Evolutionary conservation across 495 filamentous ascomycete genomes (phyloP).

Genomic region (Neurospora cerealis): DNA sequence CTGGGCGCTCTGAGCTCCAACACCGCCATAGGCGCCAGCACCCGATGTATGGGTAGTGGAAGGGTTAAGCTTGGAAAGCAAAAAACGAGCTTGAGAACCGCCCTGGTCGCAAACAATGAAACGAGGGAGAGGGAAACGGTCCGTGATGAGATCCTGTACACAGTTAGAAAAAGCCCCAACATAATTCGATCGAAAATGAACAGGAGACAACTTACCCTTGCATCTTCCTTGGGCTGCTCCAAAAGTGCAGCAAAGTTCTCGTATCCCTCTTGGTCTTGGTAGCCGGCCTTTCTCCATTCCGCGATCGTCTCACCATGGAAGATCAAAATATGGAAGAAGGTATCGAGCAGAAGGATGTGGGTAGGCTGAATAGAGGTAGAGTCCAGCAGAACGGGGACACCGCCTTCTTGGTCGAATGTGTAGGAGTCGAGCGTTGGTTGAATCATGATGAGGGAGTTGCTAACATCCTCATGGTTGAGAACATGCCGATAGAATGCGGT

Average conservation of each 20-base stretch:
- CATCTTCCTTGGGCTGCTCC: slow-evolving; percentile 96
- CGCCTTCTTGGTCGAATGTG: slow-evolving; percentile 87
- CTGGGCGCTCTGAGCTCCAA: slow-evolving; percentile 76
- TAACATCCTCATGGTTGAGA: slow-evolving; percentile 92
- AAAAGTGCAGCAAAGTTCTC: slow-evolving; percentile 88
- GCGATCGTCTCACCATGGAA: slow-evolving; percentile 98
- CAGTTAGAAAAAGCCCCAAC: slow-evolving; percentile 4
- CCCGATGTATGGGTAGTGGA: slow-evolving; percentile 95
- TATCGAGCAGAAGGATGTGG: slow-evolving; percentile 91
- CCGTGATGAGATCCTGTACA: slow-evolving; percentile 84
- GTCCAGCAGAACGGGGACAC: slow-evolving; percentile 85
- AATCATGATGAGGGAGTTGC: slow-evolving; percentile 97
- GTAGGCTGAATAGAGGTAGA: slow-evolving; percentile 92
- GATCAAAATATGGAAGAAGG: slow-evolving; percentile 99
- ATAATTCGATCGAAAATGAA: neutral
- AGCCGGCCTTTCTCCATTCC: slow-evolving; percentile 96
- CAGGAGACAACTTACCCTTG: slow-evolving; percentile 52
- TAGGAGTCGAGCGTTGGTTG: slow-evolving; percentile 97
- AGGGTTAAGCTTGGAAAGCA: slow-evolving; percentile 95
- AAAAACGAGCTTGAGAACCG: slow-evolving; percentile 94
- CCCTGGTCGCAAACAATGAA: slow-evolving; percentile 99
- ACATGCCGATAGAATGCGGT: slow-evolving; percentile 98
- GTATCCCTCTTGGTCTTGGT: slow-evolving; percentile 97
- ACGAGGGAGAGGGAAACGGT: slow-evolving; percentile 93
- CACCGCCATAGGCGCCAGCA: slow-evolving; percentile 68